Evolutionary conservation across 225 moss, liverwort and hornwort species (phyloP).

Genomic region (Rhytidiadelphus loreus): DNA sequence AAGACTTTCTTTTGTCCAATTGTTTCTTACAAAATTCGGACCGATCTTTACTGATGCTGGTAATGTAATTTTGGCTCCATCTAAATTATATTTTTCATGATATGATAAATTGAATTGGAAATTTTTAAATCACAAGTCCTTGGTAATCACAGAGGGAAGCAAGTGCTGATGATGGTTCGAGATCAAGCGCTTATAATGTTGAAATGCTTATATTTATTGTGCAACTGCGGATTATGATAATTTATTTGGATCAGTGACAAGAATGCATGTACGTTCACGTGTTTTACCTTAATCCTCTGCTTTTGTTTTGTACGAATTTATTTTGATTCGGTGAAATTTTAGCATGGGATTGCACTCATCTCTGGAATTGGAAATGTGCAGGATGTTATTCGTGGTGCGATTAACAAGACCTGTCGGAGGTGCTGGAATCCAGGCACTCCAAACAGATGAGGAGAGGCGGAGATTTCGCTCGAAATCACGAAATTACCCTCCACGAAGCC

Average conservation of each 20-base stretch:
- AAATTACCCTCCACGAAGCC: constrained; percentile 8
- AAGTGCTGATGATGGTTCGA: neutral
- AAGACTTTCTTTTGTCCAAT: too few species aligned
- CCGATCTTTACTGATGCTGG: neutral
- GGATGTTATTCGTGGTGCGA: neutral
- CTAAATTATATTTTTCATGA: neutral
- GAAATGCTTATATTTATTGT: neutral
- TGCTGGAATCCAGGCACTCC: constrained; percentile 17
- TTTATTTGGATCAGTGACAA: neutral
- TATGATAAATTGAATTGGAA: neutral
- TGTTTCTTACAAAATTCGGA: neutral
- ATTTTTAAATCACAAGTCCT: neutral
- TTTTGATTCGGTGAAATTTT: neutral
- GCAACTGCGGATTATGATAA: neutral
- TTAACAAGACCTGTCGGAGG: neutral
- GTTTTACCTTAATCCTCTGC: neutral
- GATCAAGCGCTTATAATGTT: neutral
- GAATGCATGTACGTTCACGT: neutral
- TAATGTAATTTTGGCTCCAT: neutral
- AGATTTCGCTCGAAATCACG: constrained; percentile 12
- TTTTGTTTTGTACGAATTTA: neutral
- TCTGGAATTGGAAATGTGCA: neutral
- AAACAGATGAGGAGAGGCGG: constrained; percentile 35
- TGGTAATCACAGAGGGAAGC: neutral
- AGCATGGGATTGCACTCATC: neutral